Evolutionary conservation across 345 rosid genomes (phyloP).

Genomic region (Clausena lansium): DNA sequence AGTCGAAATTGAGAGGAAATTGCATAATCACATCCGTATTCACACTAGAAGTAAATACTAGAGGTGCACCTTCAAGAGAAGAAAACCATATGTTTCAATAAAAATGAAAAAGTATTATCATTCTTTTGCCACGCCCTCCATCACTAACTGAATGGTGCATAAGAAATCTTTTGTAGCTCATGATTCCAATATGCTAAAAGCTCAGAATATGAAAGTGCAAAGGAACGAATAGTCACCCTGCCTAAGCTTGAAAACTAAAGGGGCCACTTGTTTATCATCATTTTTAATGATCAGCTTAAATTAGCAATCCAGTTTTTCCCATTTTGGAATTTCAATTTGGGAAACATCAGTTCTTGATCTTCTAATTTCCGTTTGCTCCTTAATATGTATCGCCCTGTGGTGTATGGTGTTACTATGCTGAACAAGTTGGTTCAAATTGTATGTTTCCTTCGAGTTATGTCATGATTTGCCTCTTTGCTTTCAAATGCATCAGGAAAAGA

Average conservation of each 20-base stretch:
- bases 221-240: background rate
- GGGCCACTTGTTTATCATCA: background rate
- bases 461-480: conserved; percentile 5
- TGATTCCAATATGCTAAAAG: background rate
- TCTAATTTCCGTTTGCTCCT: background rate
- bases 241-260: background rate
- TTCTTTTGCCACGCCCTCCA: background rate
- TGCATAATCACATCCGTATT: background rate
- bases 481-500: conserved; percentile 61
- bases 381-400: background rate
- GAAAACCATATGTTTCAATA: background rate
- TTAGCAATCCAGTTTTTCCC: background rate
- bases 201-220: background rate
- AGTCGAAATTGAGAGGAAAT: background rate
- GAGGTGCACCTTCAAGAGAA: background rate
- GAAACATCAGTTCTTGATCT: background rate
- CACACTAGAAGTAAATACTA: background rate
- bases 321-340: background rate
- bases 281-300: background rate
- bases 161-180: background rate
- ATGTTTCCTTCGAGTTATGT: background rate
- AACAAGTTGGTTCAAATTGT: background rate
- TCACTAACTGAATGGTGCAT: background rate
- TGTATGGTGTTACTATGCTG: background rate
- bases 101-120: background rate